phyloP scores from a whole-genome alignment of 495 filamentous ascomycete genomes.

The Penicillium salamii region DNA sequence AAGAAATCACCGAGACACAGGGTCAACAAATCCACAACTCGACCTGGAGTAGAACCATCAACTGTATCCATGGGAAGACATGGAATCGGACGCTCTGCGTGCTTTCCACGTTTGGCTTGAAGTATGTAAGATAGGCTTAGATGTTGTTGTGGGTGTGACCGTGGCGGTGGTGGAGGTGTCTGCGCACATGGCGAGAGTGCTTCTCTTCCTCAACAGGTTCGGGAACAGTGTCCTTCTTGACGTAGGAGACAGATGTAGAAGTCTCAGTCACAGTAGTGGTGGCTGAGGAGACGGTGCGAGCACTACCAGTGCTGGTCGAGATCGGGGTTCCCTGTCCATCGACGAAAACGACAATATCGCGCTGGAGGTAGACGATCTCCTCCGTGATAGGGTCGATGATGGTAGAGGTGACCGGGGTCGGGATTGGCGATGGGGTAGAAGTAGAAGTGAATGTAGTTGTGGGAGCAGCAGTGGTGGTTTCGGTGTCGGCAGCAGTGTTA shows the following conservation, averaged over 20 bases:
- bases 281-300: conserved; percentile 20
- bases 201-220: conserved; percentile 14
- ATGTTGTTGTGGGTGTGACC: conserved; percentile 21
- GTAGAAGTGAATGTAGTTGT: conserved; percentile 15
- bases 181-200: conserved; percentile 9
- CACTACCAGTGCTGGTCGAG: conserved; percentile 22
- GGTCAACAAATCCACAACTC: conserved; percentile 1
- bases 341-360: conserved; percentile 36
- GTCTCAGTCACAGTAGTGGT: conserved; percentile 15
- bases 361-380: conserved; percentile 36
- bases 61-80: background rate
- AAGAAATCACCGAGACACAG: conserved; percentile 9
- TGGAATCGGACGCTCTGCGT: conserved; percentile 15
- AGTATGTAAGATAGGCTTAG: background rate
- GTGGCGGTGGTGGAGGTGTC: conserved; percentile 28
- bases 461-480: conserved; percentile 2
- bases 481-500: no score
- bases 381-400: conserved; percentile 26
- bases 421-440: conserved; percentile 18
- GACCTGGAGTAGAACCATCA: background rate
- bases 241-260: conserved; percentile 25
- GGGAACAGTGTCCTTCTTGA: conserved; percentile 19
- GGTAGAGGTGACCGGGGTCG: conserved; percentile 27
- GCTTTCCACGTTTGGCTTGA: background rate
- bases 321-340: conserved; percentile 23